Evolutionary conservation across 306 rosid species (phyloP).

Genomic region (Lathyrus aphaca): DNA sequence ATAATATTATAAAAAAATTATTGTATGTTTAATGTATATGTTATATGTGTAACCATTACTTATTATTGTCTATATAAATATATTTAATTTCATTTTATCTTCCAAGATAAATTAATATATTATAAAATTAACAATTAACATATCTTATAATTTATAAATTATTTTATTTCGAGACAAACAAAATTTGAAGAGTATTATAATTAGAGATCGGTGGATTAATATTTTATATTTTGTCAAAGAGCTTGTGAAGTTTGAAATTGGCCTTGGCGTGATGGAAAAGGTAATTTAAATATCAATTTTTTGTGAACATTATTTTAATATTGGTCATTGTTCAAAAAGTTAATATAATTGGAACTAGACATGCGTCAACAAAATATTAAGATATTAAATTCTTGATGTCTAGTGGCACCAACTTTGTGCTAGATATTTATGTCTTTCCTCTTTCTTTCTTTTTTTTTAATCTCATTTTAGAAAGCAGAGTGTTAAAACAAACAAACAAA

Average conservation of each 20-base stretch:
- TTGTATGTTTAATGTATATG: too few relatives aligned
- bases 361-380: constrained; percentile 26
- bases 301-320: constrained; percentile 2
- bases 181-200: too few relatives aligned
- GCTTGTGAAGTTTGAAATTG: background rate
- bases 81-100: too few relatives aligned
- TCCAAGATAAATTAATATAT: too few relatives aligned
- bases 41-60: too few relatives aligned
- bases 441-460: background rate
- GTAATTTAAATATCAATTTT: background rate
- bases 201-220: too few relatives aligned
- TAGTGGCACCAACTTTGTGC: constrained; percentile 20
- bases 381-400: background rate
- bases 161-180: too few relatives aligned
- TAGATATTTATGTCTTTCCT: constrained; percentile 44
- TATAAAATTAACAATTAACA: too few relatives aligned
- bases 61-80: too few relatives aligned
- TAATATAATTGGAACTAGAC: constrained; percentile 37
- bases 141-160: too few relatives aligned
- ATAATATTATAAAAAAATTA: too few relatives aligned
- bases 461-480: background rate
- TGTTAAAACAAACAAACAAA: background rate
- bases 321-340: constrained; percentile 4
- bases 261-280: constrained; percentile 8
- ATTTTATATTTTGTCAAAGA: background rate